Conservation (phyloP, 139 green algal genomes). For the Closterium sp. region DNA sequence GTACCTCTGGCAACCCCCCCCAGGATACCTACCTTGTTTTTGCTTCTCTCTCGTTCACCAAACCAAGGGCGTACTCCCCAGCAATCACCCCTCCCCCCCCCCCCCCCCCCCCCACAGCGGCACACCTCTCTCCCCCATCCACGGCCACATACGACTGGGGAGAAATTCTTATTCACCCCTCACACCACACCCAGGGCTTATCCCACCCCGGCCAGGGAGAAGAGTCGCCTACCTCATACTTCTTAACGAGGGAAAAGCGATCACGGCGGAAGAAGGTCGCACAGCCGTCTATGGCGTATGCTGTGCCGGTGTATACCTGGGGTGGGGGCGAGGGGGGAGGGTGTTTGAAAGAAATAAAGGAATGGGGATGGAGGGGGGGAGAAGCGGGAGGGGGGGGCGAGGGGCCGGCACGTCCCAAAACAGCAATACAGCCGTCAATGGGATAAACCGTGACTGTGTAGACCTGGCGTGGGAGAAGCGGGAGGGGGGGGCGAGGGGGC, state of each 20-base stretch:
- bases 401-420: too few species aligned
- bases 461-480: too few species aligned
- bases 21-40: too few species aligned
- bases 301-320: constrained; percentile 54
- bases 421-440: not conserved
- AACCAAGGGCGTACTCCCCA: too few species aligned
- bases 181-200: not conserved
- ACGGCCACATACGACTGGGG: not conserved
- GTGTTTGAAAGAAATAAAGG: too few species aligned
- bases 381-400: not conserved
- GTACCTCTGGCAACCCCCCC: too few species aligned
- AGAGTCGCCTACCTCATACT: constrained; percentile 90
- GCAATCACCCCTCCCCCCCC: too few species aligned
- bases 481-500: not conserved
- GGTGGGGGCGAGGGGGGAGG: not conserved
- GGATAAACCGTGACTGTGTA: not conserved
- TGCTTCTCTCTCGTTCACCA: too few species aligned
- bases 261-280: constrained; percentile 93
- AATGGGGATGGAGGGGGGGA: not conserved
- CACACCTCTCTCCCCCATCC: too few species aligned
- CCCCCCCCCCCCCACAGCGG: too few species aligned
- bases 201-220: too few species aligned
- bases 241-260: constrained; percentile 94
- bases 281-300: constrained; percentile 93
- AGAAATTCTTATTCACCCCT: not conserved